Evolutionary conservation across 2,329 filamentous ascomycete species (phyloP), one percentile per base, ranked within the genome.

Genomic region (Colletotrichum paranaense): DNA sequence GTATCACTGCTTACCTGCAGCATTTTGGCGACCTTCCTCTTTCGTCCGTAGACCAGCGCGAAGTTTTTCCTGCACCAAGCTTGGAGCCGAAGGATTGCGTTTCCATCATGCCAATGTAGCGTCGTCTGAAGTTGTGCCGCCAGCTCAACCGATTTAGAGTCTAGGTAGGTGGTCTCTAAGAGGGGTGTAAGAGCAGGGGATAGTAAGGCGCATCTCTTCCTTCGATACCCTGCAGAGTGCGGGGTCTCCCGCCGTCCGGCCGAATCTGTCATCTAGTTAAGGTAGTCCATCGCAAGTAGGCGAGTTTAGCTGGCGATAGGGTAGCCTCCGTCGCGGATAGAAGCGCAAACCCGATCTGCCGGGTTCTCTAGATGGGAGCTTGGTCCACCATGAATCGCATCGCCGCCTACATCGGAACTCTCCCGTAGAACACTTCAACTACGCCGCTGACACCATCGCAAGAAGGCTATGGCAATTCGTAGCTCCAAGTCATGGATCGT

Each of bases 191-290:
- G 24, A 42, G 28, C 42, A 12, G 24, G 28, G 56, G 35, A 49
- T 24, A 7, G 53, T 24, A 19, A 49, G 53, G 30, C 14, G 19
- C 35, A 26, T 35, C 16, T 35, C 16, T 22, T 57, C 46, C 55
- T 32, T 58, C 22, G 42, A 57, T 66, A 67, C 71, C 28, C 49
- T 66, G 71, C 67, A 57, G 9, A 62, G 46, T 70, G 71, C 71
- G 71, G 58, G 66, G 70, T 63, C 56, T 63, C 26, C 65, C 59
- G 56, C 14, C 14, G 16, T 58, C 24, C 62, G 52, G 52, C 52
- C 24, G 62, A 57, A 49, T 30, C 12, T 42, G 5, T 56, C n/a
- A n/a, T 35, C 30, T 55, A 14, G 11, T 32, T 11, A 32, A 32
- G 30, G 30, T 32, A 32, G 30, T 57, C 24, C 14, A 49, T 63